Evolutionary conservation across 495 filamentous ascomycete species (phyloP).

Genomic region (Neurospora sp.): DNA sequence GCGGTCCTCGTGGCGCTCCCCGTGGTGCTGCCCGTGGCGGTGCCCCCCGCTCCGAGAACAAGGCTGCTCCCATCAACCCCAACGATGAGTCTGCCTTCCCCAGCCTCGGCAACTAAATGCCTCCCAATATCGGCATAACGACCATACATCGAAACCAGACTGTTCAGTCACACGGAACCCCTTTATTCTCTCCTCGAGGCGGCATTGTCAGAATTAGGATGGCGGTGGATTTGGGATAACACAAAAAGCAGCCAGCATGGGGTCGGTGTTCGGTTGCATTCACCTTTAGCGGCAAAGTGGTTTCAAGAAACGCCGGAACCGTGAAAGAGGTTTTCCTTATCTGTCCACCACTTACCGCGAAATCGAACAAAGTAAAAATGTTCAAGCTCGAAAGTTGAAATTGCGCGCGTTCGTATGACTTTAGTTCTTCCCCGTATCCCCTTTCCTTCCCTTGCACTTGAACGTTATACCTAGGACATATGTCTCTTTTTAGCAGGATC

Average conservation of each 20-base stretch:
- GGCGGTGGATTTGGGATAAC: background rate
- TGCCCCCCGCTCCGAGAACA: conserved; percentile 25
- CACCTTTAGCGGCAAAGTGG: conserved; percentile 2
- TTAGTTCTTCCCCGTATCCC: background rate
- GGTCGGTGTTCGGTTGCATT: conserved; percentile 5
- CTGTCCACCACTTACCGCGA: background rate
- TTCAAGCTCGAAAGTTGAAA: background rate
- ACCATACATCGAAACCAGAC: background rate
- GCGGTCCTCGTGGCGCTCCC: conserved; percentile 35
- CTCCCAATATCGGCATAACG: background rate
- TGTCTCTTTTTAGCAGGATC: background rate
- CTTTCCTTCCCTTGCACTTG: background rate
- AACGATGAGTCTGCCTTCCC: conserved; percentile 63
- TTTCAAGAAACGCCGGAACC: background rate
- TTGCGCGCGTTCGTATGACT: background rate
- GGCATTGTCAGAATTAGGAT: background rate
- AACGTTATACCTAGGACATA: background rate
- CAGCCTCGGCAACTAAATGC: conserved; percentile 47
- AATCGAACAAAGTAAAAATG: background rate
- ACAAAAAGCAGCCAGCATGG: conserved; percentile 8
- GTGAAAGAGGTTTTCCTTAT: background rate
- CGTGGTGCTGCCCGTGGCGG: conserved; percentile 31
- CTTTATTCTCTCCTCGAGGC: background rate
- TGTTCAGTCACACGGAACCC: background rate
- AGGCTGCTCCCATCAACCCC: conserved; percentile 43